These are phyloP conservation scores for Yamadazyma olivae DNA, from an alignment of 805 yeast genomes.

Conservation along the genomic window DNA sequence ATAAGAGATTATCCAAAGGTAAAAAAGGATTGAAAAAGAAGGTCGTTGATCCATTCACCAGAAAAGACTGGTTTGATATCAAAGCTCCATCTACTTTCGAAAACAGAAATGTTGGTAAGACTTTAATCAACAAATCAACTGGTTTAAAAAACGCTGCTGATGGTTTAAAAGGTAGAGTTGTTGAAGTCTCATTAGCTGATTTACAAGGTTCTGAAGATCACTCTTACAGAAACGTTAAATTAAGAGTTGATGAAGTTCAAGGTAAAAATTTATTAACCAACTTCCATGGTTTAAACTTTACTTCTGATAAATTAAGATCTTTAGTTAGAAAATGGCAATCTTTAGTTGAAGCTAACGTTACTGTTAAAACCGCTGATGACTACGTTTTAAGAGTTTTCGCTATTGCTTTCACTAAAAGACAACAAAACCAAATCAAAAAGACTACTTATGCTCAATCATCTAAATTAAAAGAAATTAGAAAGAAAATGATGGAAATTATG, in stretches of 20 bases:
- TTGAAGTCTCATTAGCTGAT: constrained; percentile 95
- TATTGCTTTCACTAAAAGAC: constrained; percentile 98
- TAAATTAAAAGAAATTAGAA: constrained; percentile 95
- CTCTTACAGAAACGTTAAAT: constrained; percentile 94
- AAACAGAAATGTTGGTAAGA: constrained; percentile 98
- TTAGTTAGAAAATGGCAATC: constrained; percentile 99
- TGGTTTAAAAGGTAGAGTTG: constrained; percentile 96
- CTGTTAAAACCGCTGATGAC: constrained; percentile 97
- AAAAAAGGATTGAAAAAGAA: constrained; percentile 99
- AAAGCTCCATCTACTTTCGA: constrained; percentile 99
- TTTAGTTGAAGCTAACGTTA: constrained; percentile 95
- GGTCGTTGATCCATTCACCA: constrained; percentile 99
- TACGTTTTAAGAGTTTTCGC: constrained; percentile 95
- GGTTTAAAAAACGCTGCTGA: constrained; percentile 98
- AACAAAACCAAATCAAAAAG: constrained; percentile 95
- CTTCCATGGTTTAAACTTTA: constrained; percentile 99
- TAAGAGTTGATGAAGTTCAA: constrained; percentile 98
- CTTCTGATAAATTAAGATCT: constrained; percentile 96
- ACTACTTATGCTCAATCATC: constrained; percentile 97
- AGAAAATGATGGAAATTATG: constrained; percentile 94
- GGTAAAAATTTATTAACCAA: constrained; percentile 98
- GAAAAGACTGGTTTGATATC: constrained; percentile 98
- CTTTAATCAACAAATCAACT: constrained; percentile 96
- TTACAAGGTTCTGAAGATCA: constrained; percentile 99
- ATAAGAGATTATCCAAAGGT: constrained; percentile 73